phyloP scores from a whole-genome alignment of 345 rosid species.

The Trapa incisa region DNA sequence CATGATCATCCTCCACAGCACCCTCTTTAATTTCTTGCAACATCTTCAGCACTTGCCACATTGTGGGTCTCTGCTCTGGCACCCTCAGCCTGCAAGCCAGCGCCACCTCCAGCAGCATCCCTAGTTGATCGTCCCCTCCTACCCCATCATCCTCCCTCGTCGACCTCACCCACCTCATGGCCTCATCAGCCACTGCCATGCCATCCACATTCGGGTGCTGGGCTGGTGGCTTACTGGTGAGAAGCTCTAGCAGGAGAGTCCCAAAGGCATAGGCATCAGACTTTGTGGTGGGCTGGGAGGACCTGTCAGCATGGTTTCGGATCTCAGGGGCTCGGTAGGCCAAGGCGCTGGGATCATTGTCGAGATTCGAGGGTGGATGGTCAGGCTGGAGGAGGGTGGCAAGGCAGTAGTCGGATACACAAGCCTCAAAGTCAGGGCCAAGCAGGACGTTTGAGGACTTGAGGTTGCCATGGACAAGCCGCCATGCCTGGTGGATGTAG shows the following conservation, averaged over 20 bases:
- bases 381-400: slow-evolving; percentile 24
- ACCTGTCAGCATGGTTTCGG: slow-evolving; percentile 6
- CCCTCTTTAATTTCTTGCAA: slow-evolving; percentile 76
- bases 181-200: slow-evolving; percentile 13
- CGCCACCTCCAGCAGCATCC: slow-evolving; percentile 77
- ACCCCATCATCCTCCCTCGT: slow-evolving; percentile 43
- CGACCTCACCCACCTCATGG: slow-evolving; percentile 49
- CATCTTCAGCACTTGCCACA: slow-evolving; percentile 98
- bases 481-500: slow-evolving; percentile 93
- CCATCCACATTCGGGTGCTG: slow-evolving; percentile 30
- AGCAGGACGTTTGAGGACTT: slow-evolving; percentile 76
- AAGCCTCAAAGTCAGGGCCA: slow-evolving; percentile 82
- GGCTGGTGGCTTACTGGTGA: slow-evolving; percentile 64
- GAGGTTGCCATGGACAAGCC: slow-evolving; percentile 84
- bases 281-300: slow-evolving; percentile 33
- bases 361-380: slow-evolving; percentile 9
- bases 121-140: slow-evolving; percentile 34
- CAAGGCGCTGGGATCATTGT: slow-evolving; percentile 24
- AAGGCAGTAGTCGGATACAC: slow-evolving; percentile 69
- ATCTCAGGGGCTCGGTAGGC: slow-evolving; percentile 58
- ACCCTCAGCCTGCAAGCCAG: slow-evolving; percentile 46
- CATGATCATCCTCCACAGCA: slow-evolving; percentile 42
- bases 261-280: slow-evolving; percentile 75
- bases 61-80: slow-evolving; percentile 84
- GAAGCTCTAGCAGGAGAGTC: slow-evolving; percentile 59